A percentile compares a stretch with the other conserved stretches of the same genome.
Conservation (phyloP, 192 early-diverging fungal species). For the Piromyces sp. region DNA sequence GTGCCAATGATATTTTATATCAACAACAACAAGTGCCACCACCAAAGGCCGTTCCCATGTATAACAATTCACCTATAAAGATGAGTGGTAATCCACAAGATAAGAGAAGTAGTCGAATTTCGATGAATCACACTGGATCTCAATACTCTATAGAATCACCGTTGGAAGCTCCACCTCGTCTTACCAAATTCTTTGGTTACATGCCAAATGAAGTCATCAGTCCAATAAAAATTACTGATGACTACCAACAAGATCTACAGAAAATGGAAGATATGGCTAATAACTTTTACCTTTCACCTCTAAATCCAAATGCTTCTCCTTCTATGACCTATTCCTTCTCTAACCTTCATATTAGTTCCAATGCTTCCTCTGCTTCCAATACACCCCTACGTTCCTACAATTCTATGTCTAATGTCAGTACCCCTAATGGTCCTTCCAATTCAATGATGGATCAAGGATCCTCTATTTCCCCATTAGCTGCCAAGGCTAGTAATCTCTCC, state of each 20-base stretch:
- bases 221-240: neutral
- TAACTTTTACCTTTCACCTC: neutral
- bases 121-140: neutral
- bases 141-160: neutral
- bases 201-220: neutral
- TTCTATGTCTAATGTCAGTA: neutral
- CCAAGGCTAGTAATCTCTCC: neutral
- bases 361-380: neutral
- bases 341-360: neutral
- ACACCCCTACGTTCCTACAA: neutral
- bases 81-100: neutral
- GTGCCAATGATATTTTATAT: neutral
- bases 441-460: neutral
- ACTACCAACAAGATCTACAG: neutral
- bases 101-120: neutral
- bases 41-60: neutral
- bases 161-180: neutral
- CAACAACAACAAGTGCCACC: neutral
- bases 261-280: neutral
- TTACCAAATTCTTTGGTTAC: neutral
- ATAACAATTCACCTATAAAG: neutral
- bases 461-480: neutral
- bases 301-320: neutral
- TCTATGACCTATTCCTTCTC: neutral
- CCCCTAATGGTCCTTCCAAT: neutral